Evolutionary conservation across 306 rosid genomes (phyloP).

Genomic region (Fragaria iinumae): DNA sequence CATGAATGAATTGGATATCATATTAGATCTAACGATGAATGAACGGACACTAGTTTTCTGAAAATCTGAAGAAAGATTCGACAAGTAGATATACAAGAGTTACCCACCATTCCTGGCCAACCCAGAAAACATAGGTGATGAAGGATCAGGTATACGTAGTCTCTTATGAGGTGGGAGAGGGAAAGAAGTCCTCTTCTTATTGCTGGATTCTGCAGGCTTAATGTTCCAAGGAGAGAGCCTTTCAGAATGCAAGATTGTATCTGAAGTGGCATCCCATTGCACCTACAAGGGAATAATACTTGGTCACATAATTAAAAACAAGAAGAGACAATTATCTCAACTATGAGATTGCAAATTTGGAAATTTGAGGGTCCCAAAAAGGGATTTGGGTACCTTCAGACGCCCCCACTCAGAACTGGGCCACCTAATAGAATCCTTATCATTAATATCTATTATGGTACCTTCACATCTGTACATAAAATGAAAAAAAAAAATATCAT

Average conservation of each 20-base stretch:
- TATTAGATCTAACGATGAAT: not conserved
- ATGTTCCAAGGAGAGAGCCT: conserved; percentile 76
- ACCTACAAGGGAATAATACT: conserved; percentile 41
- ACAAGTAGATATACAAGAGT: conserved; percentile 10
- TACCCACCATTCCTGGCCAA: conserved; percentile 41
- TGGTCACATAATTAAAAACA: conserved; percentile 9
- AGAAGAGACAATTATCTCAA: conserved; percentile 2
- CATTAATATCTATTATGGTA: conserved; percentile 44
- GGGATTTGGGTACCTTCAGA: conserved; percentile 47
- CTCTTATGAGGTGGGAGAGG: conserved; percentile 36
- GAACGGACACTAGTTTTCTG: not conserved
- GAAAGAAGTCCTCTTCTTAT: conserved; percentile 13
- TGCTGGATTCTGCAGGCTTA: conserved; percentile 30
- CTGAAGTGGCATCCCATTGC: conserved; percentile 49
- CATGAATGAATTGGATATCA: not conserved
- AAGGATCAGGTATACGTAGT: conserved; percentile 20
- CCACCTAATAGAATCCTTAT: conserved; percentile 56
- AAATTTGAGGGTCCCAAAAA: conserved; percentile 5
- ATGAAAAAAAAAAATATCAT: not conserved
- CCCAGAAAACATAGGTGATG: conserved; percentile 25
- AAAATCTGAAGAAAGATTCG: conserved; percentile 8
- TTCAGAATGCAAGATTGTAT: conserved; percentile 32
- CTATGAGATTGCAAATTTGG: conserved; percentile 7
- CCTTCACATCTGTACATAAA: conserved; percentile 47
- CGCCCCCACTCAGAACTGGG: conserved; percentile 72